Conservation (phyloP, 169 alveolate species). For the Plasmodium reichenowi region DNA sequence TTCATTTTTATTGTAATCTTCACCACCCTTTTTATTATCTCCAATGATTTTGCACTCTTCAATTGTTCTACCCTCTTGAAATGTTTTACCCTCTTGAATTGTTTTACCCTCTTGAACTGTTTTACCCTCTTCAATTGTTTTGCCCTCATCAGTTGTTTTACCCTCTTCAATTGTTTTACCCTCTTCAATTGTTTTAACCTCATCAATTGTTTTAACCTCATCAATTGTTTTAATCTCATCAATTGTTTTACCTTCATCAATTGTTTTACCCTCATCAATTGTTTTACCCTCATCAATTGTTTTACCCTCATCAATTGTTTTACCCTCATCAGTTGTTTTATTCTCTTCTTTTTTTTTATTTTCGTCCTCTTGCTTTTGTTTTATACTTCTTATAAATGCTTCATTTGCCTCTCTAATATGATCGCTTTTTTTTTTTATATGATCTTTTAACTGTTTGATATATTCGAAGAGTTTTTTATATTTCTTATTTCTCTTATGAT, state of each 20-base stretch:
- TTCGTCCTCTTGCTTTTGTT: background rate
- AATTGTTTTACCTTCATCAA: background rate
- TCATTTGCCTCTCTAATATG: background rate
- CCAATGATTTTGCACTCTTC: no score
- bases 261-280: no score
- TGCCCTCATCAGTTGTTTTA: no score
- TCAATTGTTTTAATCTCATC: no score
- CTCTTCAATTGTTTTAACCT: background rate
- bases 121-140: background rate
- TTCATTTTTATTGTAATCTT: background rate
- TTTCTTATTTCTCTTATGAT: conserved; percentile 35
- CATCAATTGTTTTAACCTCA: no score
- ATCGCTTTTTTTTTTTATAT: conserved; percentile 7
- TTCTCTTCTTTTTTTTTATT: background rate
- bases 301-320: no score
- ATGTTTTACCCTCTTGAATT: no score
- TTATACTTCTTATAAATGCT: background rate
- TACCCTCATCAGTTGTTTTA: no score
- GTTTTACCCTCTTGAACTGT: no score
- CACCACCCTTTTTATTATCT: no score
- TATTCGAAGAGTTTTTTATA: conserved; percentile 37
- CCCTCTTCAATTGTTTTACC: background rate
- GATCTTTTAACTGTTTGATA: conserved; percentile 31
- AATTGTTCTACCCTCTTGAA: no score
- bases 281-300: no score